A percentile compares a stretch with the other conserved stretches of the same genome.
Evolutionary conservation across 257 asterid species (phyloP).

Genomic region (Lithospermum erythrorhizon): DNA sequence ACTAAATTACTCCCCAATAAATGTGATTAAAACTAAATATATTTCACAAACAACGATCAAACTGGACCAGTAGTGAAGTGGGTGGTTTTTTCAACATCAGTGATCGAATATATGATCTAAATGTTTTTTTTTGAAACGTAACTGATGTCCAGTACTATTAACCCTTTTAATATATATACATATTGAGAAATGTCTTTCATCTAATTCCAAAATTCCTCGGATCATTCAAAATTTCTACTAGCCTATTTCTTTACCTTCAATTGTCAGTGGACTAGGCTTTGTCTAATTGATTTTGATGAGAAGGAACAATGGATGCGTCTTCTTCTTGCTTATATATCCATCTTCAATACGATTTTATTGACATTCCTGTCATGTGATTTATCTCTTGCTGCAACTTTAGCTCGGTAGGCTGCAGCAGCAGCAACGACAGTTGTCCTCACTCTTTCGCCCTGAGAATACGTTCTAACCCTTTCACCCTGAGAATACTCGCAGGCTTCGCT

Average conservation of each 20-base stretch:
- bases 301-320: neutral
- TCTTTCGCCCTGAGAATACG: slow-evolving; percentile 40
- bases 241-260: slow-evolving; percentile 18
- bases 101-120: too few relatives aligned
- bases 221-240: slow-evolving; percentile 23
- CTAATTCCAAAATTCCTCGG: slow-evolving; percentile 9
- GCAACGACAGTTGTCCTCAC: slow-evolving; percentile 27
- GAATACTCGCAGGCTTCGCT: slow-evolving; percentile 44
- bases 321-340: slow-evolving; percentile 20
- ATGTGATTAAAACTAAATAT: too few relatives aligned
- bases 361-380: slow-evolving; percentile 20
- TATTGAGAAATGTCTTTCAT: neutral
- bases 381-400: slow-evolving; percentile 39
- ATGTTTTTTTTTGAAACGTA: too few relatives aligned
- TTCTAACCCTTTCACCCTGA: slow-evolving; percentile 36
- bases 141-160: too few relatives aligned
- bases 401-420: slow-evolving; percentile 35
- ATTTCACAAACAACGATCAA: too few relatives aligned
- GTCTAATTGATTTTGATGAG: neutral
- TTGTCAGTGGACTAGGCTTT: slow-evolving; percentile 23
- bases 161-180: neutral
- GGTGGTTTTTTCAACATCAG: too few relatives aligned
- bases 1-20: too few relatives aligned
- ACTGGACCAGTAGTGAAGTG: too few relatives aligned
- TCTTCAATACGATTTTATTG: slow-evolving; percentile 30